Base-by-base conservation (phyloP, 306 rosid genomes). In the Hippophae rhamnoides region DNA sequence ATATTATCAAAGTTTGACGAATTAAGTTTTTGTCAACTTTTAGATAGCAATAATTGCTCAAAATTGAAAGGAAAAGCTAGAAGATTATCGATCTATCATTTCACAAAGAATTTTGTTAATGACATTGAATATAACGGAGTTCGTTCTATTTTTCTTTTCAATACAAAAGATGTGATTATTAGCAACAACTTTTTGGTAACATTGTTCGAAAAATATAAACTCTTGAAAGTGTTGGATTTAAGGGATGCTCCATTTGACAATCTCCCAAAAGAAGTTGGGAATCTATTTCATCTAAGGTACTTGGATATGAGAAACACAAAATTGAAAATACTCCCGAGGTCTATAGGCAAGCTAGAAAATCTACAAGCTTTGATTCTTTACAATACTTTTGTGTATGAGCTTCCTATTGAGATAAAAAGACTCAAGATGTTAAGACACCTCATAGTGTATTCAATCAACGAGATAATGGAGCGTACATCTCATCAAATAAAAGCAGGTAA, bases 101-200 rank as follows among this genome's bases (percentile, higher is more conserved):
- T 10, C 31, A 23, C 9, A 31, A 10, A 10, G 10, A 40, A 48
- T 48, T 5, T 48, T 11, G n/a, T 5, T 5, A 12, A 8, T 11
- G 45, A 47, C 13, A 18, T 18, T 18, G 23, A 18, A 18, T 18
- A 18, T 18, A 18, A 18, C 1, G 23, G 23, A 18, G 23, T 61
- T 61, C 65, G 65, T 7, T 61, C 65, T 25, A 23, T 47, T 47
- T 61, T 61, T 40, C 10, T 61, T 10, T 61, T 61, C 31, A 11
- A 31, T 2, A 23, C 13, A 18, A 18, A 18, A 18, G 23, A 18
- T 18, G 23, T 6, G 42, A 40, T 38, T 5, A 42, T 0, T 8
- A 11, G 1, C 13, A 38, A 7, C 2, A 45, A 47, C 5, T 45
- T 51, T 9, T 12, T 56, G 1, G 3, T 42, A 0, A 43, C 14